Evolutionary conservation across 345 rosid genomes (phyloP).

Genomic region (Lenwebbia sp.): DNA sequence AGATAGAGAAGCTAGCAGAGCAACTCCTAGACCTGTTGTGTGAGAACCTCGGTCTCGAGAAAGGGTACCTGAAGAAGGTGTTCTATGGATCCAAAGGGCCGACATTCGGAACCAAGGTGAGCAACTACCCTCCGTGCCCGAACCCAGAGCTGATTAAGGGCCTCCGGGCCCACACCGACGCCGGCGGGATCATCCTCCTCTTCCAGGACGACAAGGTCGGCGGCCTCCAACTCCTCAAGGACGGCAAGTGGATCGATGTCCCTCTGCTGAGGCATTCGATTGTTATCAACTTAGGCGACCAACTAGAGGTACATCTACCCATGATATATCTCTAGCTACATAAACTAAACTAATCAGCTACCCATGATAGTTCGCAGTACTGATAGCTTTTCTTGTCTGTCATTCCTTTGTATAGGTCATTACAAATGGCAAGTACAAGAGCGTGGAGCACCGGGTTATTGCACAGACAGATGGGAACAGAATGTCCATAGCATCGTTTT

Average conservation of each 20-base stretch:
- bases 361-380: background rate
- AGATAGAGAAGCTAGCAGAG: slow-evolving; percentile 78
- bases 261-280: slow-evolving; percentile 89
- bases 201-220: slow-evolving; percentile 84
- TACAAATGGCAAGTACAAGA: slow-evolving; percentile 90
- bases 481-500: slow-evolving; percentile 92
- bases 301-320: slow-evolving; percentile 49
- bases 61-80: slow-evolving; percentile 59
- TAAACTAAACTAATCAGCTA: background rate
- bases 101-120: slow-evolving; percentile 80
- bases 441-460: slow-evolving; percentile 79
- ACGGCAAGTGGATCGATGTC: slow-evolving; percentile 77
- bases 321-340: background rate
- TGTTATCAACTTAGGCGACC: slow-evolving; percentile 90
- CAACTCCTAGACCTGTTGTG: slow-evolving; percentile 63
- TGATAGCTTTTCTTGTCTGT: background rate
- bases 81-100: slow-evolving; percentile 66
- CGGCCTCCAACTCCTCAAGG: slow-evolving; percentile 92
- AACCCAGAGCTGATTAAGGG: slow-evolving; percentile 84
- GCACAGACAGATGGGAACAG: slow-evolving; percentile 62
- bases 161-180: slow-evolving; percentile 87
- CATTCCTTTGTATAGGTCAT: slow-evolving; percentile 37
- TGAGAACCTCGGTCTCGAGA: slow-evolving; percentile 77
- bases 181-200: slow-evolving; percentile 82
- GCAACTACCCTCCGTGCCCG: slow-evolving; percentile 93